Base-by-base conservation (phyloP, 129 eudicot genomes). In the Solidago caesia region DNA sequence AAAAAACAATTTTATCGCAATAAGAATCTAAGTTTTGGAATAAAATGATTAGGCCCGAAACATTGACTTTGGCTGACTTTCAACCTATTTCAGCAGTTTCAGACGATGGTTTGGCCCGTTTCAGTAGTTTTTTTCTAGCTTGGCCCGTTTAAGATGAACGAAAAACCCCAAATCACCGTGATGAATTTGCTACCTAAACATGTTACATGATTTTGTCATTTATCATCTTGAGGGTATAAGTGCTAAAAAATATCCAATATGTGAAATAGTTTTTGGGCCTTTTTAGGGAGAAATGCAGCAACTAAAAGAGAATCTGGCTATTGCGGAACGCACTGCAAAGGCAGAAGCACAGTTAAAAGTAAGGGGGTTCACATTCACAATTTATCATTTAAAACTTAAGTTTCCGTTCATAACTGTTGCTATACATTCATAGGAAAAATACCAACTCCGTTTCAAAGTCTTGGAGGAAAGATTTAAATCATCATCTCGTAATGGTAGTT, bases 281-380 rank as follows among this genome's bases (percentile, higher is more conserved):
- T 42, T 77, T 27, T 62, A 93, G 98, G 98, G 97, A 75, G 99
- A 94, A 84, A 85, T 88, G 88, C 96, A 91, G 65, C 97, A 90
- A 72, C 94, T 94, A 77, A 89, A 86, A 73, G 97, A 94, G 68
- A 91, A 91, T 80, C 83, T 94, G 52, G 84, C 87, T 5, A 70
- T 91, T 46, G 97, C 91, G 15, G 99, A 94, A 85, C 97, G 99
- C 44, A 85, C 99, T 14, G 99, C 99, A 69, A 91, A 91, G 76
- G 91, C 97, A 46, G 99, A 94, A 84, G 94, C 96, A 67, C 91
- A 89, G 74, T 56, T 94, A 72, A 94, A 94, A 82, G 99, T 94
- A 68, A 84, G 88, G 33, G 39, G 81, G 64, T 46, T 46, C 5
- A 14, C 29, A 33, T 81, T 13, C 8, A 27, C 44, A 33, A 14